Evolutionary conservation across 345 rosid species (phyloP).

Genomic region (Melastoma malabathricum): DNA sequence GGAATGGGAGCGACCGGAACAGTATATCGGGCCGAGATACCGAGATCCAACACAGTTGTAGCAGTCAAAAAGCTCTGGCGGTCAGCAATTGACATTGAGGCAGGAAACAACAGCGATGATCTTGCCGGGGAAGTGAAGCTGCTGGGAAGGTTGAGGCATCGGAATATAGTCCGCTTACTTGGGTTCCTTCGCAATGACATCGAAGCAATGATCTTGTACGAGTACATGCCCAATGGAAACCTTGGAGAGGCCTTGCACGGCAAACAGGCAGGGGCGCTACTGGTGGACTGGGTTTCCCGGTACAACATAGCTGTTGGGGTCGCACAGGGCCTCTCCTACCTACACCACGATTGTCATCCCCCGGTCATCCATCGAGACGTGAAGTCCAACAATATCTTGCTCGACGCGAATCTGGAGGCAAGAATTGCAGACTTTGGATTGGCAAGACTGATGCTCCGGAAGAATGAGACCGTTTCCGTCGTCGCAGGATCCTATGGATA

Average conservation of each 20-base stretch:
- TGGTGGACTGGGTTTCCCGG: conserved; percentile 80
- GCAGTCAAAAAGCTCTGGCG: conserved; percentile 92
- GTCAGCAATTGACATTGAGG: conserved; percentile 47
- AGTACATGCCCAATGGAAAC: conserved; percentile 76
- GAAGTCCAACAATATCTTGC: conserved; percentile 79
- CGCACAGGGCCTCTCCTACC: conserved; percentile 86
- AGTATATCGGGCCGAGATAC: conserved; percentile 72
- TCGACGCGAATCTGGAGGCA: conserved; percentile 72
- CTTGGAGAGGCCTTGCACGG: conserved; percentile 78
- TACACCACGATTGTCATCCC: conserved; percentile 91
- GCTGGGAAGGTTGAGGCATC: conserved; percentile 75
- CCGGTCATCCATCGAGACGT: conserved; percentile 78
- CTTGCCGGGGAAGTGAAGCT: conserved; percentile 74
- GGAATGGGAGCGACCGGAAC: conserved; percentile 93
- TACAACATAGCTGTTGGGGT: conserved; percentile 78
- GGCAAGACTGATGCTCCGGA: conserved; percentile 77
- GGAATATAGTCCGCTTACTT: conserved; percentile 70
- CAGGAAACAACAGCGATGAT: conserved; percentile 44
- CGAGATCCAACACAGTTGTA: conserved; percentile 31
- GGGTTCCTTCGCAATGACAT: conserved; percentile 68
- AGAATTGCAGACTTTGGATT: conserved; percentile 88
- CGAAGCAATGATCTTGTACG: conserved; percentile 68
- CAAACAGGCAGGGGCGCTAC: conserved; percentile 48
- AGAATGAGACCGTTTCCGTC: conserved; percentile 82
- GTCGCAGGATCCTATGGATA: conserved; percentile 97